Conservation (phyloP, 2,329 filamentous ascomycete genomes). For the Trichoderma koningii region DNA sequence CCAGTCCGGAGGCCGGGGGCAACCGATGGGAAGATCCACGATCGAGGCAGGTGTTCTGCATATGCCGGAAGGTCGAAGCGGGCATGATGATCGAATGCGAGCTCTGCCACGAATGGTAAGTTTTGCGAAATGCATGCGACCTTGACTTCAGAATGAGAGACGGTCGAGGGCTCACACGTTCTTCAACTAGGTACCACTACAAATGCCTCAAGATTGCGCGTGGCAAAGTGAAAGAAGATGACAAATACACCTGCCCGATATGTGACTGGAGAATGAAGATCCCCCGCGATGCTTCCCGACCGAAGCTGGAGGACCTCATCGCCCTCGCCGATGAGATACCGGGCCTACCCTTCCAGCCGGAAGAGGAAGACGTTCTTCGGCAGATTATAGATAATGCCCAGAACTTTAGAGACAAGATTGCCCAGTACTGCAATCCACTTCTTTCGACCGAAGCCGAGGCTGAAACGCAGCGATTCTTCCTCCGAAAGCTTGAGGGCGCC, state of each 20-base stretch:
- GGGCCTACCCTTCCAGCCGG: constrained; percentile 85
- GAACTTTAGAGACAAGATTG: constrained; percentile 80
- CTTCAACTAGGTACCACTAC: constrained; percentile 76
- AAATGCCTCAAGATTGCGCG: constrained; percentile 97
- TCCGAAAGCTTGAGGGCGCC: constrained; percentile 95
- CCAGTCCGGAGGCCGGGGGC: constrained; percentile 56
- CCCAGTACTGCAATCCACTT: constrained; percentile 76
- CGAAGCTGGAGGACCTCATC: constrained; percentile 88
- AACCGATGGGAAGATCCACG: constrained; percentile 63
- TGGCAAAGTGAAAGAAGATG: constrained; percentile 96
- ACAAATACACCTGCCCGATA: constrained; percentile 97
- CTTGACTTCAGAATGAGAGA: background rate
- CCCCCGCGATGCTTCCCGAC: constrained; percentile 90
- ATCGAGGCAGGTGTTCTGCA: constrained; percentile 86
- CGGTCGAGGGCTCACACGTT: constrained; percentile 8
- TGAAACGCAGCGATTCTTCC: constrained; percentile 87
- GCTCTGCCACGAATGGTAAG: constrained; percentile 93
- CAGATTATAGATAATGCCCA: constrained; percentile 84
- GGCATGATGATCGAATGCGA: constrained; percentile 99
- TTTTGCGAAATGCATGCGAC: constrained; percentile 28
- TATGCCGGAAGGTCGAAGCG: constrained; percentile 88
- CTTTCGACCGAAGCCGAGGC: constrained; percentile 83
- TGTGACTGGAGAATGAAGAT: constrained; percentile 98
- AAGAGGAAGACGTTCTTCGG: constrained; percentile 85
- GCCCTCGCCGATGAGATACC: constrained; percentile 82